Evolutionary conservation across 108 stramenopile genomes (phyloP).

Genomic region (Cyclostephanos tholiformis): DNA sequence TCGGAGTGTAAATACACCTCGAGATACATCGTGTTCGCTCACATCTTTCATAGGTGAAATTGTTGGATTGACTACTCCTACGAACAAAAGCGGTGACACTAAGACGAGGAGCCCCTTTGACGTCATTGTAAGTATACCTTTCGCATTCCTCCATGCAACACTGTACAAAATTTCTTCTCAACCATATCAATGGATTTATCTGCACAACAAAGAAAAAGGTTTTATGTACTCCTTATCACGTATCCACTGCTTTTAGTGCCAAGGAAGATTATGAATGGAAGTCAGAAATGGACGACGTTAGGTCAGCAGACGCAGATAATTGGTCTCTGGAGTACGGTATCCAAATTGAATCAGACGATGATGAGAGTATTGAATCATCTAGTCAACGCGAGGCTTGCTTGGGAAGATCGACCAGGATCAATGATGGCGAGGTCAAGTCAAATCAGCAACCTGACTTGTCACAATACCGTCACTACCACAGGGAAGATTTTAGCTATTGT

Average conservation of each 20-base stretch:
- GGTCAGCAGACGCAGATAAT: background rate
- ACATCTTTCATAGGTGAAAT: slow-evolving; percentile 11
- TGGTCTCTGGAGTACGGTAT: background rate
- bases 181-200: no score
- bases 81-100: background rate
- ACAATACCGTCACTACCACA: background rate
- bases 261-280: background rate
- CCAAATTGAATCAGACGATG: background rate
- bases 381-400: no score
- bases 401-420: no score
- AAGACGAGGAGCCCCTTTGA: background rate
- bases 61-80: background rate
- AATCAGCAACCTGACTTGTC: no score
- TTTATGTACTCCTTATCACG: background rate
- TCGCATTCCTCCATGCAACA: background rate
- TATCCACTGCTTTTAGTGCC: background rate
- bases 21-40: slow-evolving; percentile 1
- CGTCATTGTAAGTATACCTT: slow-evolving; percentile 4
- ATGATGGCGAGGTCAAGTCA: no score
- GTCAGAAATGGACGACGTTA: background rate
- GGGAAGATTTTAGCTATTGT: slow-evolving; percentile 4
- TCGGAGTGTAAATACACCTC: background rate
- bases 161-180: background rate
- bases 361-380: no score
- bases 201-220: background rate